Base-by-base conservation (phyloP, 1,139 yeast genomes). In the Komagataea norvegica region DNA sequence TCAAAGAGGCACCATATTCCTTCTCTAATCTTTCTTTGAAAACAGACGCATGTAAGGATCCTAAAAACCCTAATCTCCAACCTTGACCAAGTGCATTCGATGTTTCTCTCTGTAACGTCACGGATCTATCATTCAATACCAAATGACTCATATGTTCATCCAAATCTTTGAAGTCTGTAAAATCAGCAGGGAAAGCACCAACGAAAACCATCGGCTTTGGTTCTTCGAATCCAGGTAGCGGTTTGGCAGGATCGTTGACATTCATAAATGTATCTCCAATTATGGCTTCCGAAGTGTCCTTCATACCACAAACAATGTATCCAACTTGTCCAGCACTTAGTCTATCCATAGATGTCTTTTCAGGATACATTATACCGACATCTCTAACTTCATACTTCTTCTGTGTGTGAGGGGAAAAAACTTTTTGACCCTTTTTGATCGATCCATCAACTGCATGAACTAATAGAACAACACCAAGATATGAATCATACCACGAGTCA, bases 121-220 rank as follows among this genome's bases (percentile, higher is more conserved):
- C 97, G 1, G 95, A 82, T 52, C 97, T 74, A 57, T 91, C 98
- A 55, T 91, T 91, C 43, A 91, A 67, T 2, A 89, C 94, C 46
- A 91, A 68, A 53, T 88, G 88, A 49, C 82, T 85, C 60, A 91
- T 79, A 57, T 88, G 85, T 51, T 91, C 97, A 54, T 91, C 95
- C 68, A 91, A 70, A 27, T 77, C 82, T 44, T 84, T 85, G 58
- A 89, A 91, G 51, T 89, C 96, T 1, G 83, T 74, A 5, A 96
- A 96, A 56, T 89, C 96, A 0, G 96, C 93, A 0, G 98, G 98
- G 53, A 88, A 91, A 0, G 98, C 98, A 8, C 98, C 98, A 31
- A 91, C 94, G 60, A 89, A 91, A 6, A 91, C 97, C 97, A 91
- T 91, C 1, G 98, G 96, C 58, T 91, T 89, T 1, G 94, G 89